Evolutionary conservation across 768 basidiomycete genomes (phyloP).

Genomic region (Imleria badia): DNA sequence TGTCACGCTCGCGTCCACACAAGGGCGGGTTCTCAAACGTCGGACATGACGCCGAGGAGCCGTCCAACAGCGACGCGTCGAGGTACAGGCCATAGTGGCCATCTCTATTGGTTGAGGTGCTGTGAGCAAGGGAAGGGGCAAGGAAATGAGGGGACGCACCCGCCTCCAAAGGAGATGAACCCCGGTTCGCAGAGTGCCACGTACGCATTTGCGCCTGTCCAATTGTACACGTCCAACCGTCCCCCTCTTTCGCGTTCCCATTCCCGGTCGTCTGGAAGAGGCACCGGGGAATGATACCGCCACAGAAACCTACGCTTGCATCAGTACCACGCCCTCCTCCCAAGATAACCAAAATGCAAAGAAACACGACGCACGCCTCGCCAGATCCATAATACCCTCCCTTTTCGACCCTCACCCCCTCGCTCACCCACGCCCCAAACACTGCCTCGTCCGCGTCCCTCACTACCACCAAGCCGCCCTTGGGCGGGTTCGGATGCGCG

Average conservation of each 20-base stretch:
- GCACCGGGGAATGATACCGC: conserved; percentile 45
- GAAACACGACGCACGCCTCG: conserved; percentile 51
- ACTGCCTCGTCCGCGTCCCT: conserved; percentile 59
- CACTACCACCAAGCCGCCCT: conserved; percentile 61
- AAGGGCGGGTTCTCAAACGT: conserved; percentile 88
- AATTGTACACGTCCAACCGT: conserved; percentile 63
- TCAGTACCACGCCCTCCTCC: neutral
- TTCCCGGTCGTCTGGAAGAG: too few species aligned
- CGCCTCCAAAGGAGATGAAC: conserved; percentile 88
- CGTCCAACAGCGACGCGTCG: conserved; percentile 76
- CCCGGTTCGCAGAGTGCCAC: conserved; percentile 81
- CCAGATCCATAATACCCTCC: conserved; percentile 84
- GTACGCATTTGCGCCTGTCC: conserved; percentile 90
- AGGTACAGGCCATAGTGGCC: conserved; percentile 89
- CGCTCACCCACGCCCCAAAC: conserved; percentile 86
- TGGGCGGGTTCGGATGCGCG: conserved; percentile 26
- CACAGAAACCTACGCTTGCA: conserved; percentile 66
- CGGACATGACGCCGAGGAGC: conserved; percentile 80
- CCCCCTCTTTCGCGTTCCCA: conserved; percentile 11
- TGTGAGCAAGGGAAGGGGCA: neutral
- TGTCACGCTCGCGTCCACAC: conserved; percentile 40
- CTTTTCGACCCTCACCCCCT: conserved; percentile 55
- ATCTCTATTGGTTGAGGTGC: conserved; percentile 38
- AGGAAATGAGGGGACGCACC: conserved; percentile 42
- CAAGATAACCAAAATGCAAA: neutral